Percentiles rank a stretch among this genome's conserved stretches.
Conservation (phyloP, 108 stramenopile genomes). For the Skeletonema costatum region DNA sequence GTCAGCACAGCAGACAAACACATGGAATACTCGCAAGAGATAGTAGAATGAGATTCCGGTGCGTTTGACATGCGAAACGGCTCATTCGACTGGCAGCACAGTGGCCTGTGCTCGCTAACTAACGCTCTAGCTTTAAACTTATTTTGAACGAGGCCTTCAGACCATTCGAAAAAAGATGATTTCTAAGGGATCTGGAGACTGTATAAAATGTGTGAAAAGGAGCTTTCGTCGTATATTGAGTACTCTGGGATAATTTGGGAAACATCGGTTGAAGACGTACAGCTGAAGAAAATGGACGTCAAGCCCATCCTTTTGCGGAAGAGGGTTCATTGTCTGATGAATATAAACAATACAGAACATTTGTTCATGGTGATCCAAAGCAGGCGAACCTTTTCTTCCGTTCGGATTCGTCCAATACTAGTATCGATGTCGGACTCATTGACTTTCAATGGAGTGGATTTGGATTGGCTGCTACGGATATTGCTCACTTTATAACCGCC, state of each 20-base stretch:
- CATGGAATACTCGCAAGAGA: no score
- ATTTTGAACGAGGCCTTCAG: no score
- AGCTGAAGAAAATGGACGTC: conserved; percentile 30
- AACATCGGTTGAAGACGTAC: conserved; percentile 48
- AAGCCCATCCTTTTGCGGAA: conserved; percentile 60
- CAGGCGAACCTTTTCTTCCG: conserved; percentile 74
- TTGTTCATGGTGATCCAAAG: conserved; percentile 79
- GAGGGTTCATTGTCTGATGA: conserved; percentile 2
- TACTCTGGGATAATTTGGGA: conserved; percentile 45
- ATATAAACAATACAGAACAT: conserved; percentile 52
- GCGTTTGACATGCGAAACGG: no score
- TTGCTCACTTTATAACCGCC: conserved; percentile 65
- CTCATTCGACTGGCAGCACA: no score
- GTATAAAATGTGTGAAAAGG: conserved; percentile 29
- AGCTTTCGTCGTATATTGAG: conserved; percentile 36
- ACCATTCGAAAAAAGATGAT: no score
- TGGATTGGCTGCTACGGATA: conserved; percentile 78
- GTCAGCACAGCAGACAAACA: no score
- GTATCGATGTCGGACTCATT: conserved; percentile 63
- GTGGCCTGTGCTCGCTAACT: no score
- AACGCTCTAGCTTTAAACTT: no score
- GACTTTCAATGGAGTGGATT: conserved; percentile 81
- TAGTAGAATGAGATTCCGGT: no score
- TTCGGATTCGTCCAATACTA: neutral
- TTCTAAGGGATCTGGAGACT: no score